Conservation (phyloP, 495 filamentous ascomycete genomes). For the Penicillium nucicola region DNA sequence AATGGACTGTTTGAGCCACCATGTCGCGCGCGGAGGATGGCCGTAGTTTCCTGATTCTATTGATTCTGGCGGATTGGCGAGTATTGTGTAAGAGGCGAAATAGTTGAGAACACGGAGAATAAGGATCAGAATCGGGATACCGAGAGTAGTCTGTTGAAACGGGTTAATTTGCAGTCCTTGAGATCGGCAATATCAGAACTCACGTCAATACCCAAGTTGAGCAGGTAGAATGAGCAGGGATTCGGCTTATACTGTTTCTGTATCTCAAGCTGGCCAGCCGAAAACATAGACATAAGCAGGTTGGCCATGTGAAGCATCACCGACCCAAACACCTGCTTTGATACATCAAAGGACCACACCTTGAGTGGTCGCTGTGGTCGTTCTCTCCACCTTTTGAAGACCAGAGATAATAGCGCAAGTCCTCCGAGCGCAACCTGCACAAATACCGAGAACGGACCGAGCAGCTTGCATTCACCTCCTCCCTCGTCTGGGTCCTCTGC, state of each 20-base stretch:
- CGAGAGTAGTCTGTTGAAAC: constrained; percentile 74
- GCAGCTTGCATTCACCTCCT: constrained; percentile 72
- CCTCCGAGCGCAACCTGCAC: constrained; percentile 85
- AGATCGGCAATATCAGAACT: constrained; percentile 36
- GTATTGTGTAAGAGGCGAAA: constrained; percentile 68
- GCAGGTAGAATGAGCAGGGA: constrained; percentile 91
- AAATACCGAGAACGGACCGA: constrained; percentile 83
- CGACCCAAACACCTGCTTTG: constrained; percentile 95
- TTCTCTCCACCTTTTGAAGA: constrained; percentile 92
- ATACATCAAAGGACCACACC: constrained; percentile 96
- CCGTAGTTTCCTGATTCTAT: constrained; percentile 94
- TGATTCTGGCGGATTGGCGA: constrained; percentile 77
- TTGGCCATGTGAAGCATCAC: constrained; percentile 88
- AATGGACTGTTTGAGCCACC: constrained; percentile 93
- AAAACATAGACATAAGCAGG: constrained; percentile 92
- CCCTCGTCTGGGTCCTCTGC: constrained; percentile 27
- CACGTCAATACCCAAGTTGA: constrained; percentile 95
- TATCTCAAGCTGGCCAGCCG: constrained; percentile 67
- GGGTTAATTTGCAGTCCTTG: constrained; percentile 6
- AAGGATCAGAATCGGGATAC: constrained; percentile 88
- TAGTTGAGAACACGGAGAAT: constrained; percentile 73
- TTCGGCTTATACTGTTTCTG: constrained; percentile 71
- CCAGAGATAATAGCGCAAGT: constrained; percentile 77
- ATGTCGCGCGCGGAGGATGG: constrained; percentile 70
- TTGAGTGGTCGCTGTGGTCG: constrained; percentile 85